These are phyloP conservation scores for Curvularia lunata DNA, from an alignment of 2,329 filamentous ascomycete species.

Conservation along the genomic window DNA sequence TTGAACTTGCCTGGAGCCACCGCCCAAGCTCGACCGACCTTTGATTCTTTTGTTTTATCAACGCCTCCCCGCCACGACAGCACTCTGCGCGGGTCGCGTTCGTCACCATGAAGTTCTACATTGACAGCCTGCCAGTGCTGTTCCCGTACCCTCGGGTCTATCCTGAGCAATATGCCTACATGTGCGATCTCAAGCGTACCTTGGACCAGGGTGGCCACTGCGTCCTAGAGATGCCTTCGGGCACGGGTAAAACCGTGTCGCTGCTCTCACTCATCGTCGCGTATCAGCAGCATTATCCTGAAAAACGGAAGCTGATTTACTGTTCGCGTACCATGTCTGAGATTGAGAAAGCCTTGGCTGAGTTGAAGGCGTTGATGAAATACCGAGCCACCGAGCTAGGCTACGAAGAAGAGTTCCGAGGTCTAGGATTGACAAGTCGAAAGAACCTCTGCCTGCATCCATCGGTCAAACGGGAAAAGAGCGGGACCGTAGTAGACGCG, in stretches of 20 bases:
- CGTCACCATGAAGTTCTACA: slow-evolving; percentile 76
- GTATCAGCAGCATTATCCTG: slow-evolving; percentile 92
- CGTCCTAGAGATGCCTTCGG: slow-evolving; percentile 98
- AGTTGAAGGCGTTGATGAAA: slow-evolving; percentile 92
- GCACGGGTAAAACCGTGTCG: slow-evolving; percentile 96
- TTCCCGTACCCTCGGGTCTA: slow-evolving; percentile 79
- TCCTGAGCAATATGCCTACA: slow-evolving; percentile 68
- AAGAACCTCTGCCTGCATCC: slow-evolving; percentile 98
- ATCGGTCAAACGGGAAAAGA: slow-evolving; percentile 95
- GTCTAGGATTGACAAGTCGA: slow-evolving; percentile 88
- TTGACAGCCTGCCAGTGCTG: slow-evolving; percentile 73
- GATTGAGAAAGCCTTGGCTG: slow-evolving; percentile 95
- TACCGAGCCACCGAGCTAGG: slow-evolving; percentile 91
- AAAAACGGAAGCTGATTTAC: slow-evolving; percentile 95
- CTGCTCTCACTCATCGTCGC: slow-evolving; percentile 93
- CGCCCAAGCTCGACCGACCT: slow-evolving; percentile 11
- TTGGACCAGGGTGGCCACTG: slow-evolving; percentile 95
- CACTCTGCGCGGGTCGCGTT: slow-evolving; percentile 26
- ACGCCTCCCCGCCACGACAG: slow-evolving; percentile 28
- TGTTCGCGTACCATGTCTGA: slow-evolving; percentile 99
- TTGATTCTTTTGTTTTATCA: slow-evolving; percentile 16
- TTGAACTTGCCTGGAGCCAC: slow-evolving; percentile 17
- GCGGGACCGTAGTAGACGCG: slow-evolving; percentile 91
- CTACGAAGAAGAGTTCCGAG: slow-evolving; percentile 88
- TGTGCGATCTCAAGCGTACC: slow-evolving; percentile 86